A percentile compares a stretch with the other conserved stretches of the same genome.
These are phyloP conservation scores for Fusarium tupiense DNA, from an alignment of 2,329 filamentous ascomycete genomes.

Conservation along the genomic window DNA sequence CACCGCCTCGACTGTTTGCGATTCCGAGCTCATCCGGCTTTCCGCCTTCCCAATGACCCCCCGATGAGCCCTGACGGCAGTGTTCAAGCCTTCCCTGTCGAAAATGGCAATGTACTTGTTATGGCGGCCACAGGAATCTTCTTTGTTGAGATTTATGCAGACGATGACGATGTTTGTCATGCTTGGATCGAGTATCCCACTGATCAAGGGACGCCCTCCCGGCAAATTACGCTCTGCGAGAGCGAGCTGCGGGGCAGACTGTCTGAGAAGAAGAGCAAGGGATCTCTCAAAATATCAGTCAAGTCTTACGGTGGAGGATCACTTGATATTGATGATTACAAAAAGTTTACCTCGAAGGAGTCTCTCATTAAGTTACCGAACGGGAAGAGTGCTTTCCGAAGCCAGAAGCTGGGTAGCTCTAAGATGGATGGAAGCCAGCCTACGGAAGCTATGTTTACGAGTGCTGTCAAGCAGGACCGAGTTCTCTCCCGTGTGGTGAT, in stretches of 20 bases:
- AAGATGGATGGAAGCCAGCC: slow-evolving; percentile 75
- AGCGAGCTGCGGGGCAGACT: slow-evolving; percentile 76
- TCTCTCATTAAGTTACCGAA: slow-evolving; percentile 78
- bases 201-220: slow-evolving; percentile 69
- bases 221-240: slow-evolving; percentile 80
- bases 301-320: slow-evolving; percentile 80
- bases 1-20: slow-evolving; percentile 88
- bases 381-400: slow-evolving; percentile 76
- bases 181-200: slow-evolving; percentile 83
- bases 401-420: slow-evolving; percentile 77
- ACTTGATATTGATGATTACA: slow-evolving; percentile 81
- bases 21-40: slow-evolving; percentile 90
- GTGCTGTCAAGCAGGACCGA: slow-evolving; percentile 73
- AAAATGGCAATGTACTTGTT: slow-evolving; percentile 78
- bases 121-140: slow-evolving; percentile 85
- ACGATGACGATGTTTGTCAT: slow-evolving; percentile 83
- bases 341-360: slow-evolving; percentile 74
- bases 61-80: slow-evolving; percentile 73
- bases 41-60: slow-evolving; percentile 82
- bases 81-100: slow-evolving; percentile 86
- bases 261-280: slow-evolving; percentile 77
- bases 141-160: slow-evolving; percentile 83
- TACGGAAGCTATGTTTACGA: slow-evolving; percentile 79
- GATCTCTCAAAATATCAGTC: slow-evolving; percentile 75
- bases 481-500: slow-evolving; percentile 79